Evolutionary conservation across 306 rosid genomes (phyloP).

Genomic region (Senna siamea): DNA sequence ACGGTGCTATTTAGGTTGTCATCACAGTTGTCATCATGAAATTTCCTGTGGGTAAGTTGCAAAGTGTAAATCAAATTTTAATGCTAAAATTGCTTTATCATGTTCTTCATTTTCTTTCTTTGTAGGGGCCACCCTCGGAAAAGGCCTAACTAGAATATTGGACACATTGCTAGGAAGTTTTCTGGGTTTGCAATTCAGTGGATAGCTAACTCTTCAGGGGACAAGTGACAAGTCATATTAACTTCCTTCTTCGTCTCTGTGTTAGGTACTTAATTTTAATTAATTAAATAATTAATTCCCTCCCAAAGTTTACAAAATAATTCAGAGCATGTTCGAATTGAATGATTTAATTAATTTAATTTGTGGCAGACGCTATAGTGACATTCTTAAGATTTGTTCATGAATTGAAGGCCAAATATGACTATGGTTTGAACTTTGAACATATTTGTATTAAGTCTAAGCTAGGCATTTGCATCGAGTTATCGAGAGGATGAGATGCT

Average conservation of each 20-base stretch:
- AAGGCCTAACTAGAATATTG: slow-evolving; percentile 46
- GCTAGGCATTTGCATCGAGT: slow-evolving; percentile 59
- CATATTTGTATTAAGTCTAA: slow-evolving; percentile 64
- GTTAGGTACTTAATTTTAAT: no score
- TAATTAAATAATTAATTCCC: no score
- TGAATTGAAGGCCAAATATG: slow-evolving; percentile 61
- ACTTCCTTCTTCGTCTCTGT: slow-evolving; percentile 33
- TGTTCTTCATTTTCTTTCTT: no score
- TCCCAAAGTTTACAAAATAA: no score
- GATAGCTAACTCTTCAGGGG: slow-evolving; percentile 33
- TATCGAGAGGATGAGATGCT: slow-evolving; percentile 45
- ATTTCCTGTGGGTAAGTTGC: no score
- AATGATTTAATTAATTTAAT: no score
- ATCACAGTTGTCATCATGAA: no score
- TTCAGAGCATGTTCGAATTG: no score
- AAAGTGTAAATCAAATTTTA: no score
- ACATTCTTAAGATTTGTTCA: slow-evolving; percentile 71
- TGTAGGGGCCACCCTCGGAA: slow-evolving; percentile 51
- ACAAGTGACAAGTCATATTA: slow-evolving; percentile 12
- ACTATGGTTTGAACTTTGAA: slow-evolving; percentile 74
- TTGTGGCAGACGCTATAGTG: slow-evolving; percentile 45
- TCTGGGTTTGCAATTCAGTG: slow-evolving; percentile 34
- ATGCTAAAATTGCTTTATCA: no score
- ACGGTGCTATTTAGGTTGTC: no score
- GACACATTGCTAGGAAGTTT: slow-evolving; percentile 39